Conservation (phyloP, 1,284 basidiomycete species). For the Melampsora americana region DNA sequence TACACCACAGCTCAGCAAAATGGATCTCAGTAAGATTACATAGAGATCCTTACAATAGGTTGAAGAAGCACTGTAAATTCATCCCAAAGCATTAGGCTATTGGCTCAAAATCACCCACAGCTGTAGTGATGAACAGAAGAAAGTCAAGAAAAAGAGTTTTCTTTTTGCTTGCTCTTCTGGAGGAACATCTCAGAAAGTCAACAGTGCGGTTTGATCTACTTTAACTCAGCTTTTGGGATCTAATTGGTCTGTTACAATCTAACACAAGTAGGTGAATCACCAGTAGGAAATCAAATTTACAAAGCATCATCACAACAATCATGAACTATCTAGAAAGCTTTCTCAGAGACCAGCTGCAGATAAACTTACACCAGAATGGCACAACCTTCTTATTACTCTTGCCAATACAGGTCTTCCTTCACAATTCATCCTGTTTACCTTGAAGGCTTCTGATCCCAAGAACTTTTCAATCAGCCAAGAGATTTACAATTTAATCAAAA, state of each 20-base stretch:
- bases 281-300: not conserved
- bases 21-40: no score
- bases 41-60: no score
- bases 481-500: no score
- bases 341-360: not conserved
- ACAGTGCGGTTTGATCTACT: not conserved
- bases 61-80: no score
- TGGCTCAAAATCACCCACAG: no score
- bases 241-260: not conserved
- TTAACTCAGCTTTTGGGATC: conserved; percentile 1
- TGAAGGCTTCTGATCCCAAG: no score
- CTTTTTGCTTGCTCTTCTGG: not conserved
- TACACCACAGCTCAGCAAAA: no score
- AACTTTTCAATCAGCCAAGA: no score
- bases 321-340: not conserved
- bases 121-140: not conserved
- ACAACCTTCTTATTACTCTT: no score
- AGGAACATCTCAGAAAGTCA: not conserved
- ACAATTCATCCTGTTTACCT: no score
- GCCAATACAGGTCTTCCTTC: no score
- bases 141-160: not conserved
- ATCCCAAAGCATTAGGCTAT: no score
- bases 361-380: not conserved
- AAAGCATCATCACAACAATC: not conserved
- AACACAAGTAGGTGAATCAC: not conserved